phyloP scores from a whole-genome alignment of 2,329 filamentous ascomycete genomes.

The Fusarium nygamai region DNA sequence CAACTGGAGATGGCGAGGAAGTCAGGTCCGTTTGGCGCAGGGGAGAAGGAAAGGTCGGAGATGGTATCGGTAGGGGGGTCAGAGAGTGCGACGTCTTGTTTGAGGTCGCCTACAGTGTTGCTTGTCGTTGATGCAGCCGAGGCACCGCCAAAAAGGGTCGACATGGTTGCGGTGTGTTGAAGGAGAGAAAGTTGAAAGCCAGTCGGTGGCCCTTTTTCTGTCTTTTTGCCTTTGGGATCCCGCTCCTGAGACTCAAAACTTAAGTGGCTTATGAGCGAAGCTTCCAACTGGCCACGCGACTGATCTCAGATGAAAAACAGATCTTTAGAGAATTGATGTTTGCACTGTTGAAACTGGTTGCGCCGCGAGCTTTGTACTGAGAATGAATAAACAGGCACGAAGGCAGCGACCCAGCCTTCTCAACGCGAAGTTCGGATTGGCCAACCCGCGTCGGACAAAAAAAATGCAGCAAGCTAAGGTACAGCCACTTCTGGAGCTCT shows the following conservation, averaged over 20 bases:
- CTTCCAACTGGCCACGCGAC: background rate
- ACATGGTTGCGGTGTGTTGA: constrained; percentile 60
- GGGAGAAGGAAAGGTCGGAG: constrained; percentile 86
- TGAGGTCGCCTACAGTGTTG: constrained; percentile 88
- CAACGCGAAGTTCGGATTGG: constrained; percentile 42
- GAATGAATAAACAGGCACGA: constrained; percentile 40
- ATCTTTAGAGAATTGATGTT: background rate
- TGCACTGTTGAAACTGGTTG: constrained; percentile 13
- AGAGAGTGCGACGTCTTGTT: constrained; percentile 83
- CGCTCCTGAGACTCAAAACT: background rate
- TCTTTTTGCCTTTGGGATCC: background rate
- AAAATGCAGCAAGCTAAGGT: constrained; percentile 16
- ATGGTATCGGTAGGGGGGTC: constrained; percentile 89
- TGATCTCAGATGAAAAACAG: background rate
- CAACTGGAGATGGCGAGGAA: constrained; percentile 91
- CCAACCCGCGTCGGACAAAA: constrained; percentile 23
- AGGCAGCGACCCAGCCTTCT: constrained; percentile 44
- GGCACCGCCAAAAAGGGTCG: constrained; percentile 67
- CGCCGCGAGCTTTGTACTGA: constrained; percentile 38
- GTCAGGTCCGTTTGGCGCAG: constrained; percentile 66
- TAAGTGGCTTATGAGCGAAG: background rate
- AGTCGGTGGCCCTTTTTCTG: constrained; percentile 8
- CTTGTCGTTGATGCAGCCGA: constrained; percentile 61
- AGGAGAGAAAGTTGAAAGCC: constrained; percentile 5
- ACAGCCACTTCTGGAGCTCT: constrained; percentile 27